Evolutionary conservation across 106 monocot species (phyloP).

Genomic region (Hemerocallis citrina): DNA sequence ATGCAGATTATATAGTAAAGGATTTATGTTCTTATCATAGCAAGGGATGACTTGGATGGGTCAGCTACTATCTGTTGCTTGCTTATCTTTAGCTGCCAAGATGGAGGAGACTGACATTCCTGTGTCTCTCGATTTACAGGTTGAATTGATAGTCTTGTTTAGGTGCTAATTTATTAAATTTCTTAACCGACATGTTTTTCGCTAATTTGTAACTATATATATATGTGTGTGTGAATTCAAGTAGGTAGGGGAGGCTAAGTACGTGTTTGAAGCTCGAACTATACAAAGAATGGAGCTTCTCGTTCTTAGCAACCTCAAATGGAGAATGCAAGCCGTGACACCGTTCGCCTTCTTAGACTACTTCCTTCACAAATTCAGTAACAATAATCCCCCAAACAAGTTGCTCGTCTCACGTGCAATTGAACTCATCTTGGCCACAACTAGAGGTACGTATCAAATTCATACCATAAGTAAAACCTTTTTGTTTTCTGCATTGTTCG

Average conservation of each 20-base stretch:
- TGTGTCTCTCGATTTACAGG: constrained; percentile 67
- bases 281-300: constrained; percentile 75
- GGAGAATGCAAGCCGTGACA: constrained; percentile 73
- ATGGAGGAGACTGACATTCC: constrained; percentile 75
- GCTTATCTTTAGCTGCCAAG: constrained; percentile 72
- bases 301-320: constrained; percentile 49
- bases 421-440: constrained; percentile 36
- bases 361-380: constrained; percentile 39
- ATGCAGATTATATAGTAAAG: not conserved
- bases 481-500: too few relatives aligned
- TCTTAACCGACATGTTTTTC: not conserved
- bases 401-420: constrained; percentile 14
- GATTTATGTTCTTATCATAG: constrained; percentile 10
- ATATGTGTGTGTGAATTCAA: not conserved
- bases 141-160: constrained; percentile 1
- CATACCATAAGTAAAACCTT: too few relatives aligned
- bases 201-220: not conserved
- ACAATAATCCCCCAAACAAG: constrained; percentile 11
- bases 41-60: constrained; percentile 79
- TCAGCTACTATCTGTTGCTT: constrained; percentile 67
- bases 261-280: constrained; percentile 46
- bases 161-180: not conserved
- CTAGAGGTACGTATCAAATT: constrained; percentile 46
- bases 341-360: constrained; percentile 60
- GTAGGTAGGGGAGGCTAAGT: constrained; percentile 43